These are phyloP conservation scores for Aspergillus brunneoviolaceus DNA, from an alignment of 2,329 filamentous ascomycete species.

Conservation along the genomic window DNA sequence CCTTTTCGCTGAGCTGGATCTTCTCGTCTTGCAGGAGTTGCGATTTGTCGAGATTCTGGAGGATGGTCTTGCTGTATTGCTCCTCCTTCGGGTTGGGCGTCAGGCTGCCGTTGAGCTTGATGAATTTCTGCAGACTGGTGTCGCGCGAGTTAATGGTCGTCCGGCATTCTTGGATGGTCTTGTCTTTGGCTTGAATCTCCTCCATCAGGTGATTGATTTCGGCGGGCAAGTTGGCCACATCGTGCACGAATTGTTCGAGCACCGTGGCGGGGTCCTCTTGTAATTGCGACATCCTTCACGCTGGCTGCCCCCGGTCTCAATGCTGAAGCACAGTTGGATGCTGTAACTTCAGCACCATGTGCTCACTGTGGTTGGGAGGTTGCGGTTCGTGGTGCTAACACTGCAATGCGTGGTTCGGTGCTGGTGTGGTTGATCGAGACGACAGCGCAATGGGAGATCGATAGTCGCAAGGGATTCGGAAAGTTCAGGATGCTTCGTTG, in stretches of 20 bases:
- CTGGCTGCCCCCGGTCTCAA: background rate
- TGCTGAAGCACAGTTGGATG: background rate
- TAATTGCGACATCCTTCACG: constrained; percentile 44
- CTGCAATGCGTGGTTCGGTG: background rate
- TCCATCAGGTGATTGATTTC: constrained; percentile 67
- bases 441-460: background rate
- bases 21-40: constrained; percentile 63
- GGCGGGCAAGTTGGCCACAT: constrained; percentile 61
- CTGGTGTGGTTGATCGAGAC: background rate
- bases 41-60: constrained; percentile 58
- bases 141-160: constrained; percentile 60
- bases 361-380: background rate
- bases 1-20: constrained; percentile 60
- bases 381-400: background rate
- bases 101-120: constrained; percentile 62
- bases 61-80: constrained; percentile 57
- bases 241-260: constrained; percentile 65
- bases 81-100: constrained; percentile 64
- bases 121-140: constrained; percentile 63
- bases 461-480: background rate
- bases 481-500: background rate
- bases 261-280: constrained; percentile 63
- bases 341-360: background rate
- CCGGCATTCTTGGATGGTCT: constrained; percentile 57
- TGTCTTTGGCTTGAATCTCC: constrained; percentile 66